Evolutionary conservation across 1,284 basidiomycete genomes (phyloP).

Genomic region (Ganoderma lucidum): DNA sequence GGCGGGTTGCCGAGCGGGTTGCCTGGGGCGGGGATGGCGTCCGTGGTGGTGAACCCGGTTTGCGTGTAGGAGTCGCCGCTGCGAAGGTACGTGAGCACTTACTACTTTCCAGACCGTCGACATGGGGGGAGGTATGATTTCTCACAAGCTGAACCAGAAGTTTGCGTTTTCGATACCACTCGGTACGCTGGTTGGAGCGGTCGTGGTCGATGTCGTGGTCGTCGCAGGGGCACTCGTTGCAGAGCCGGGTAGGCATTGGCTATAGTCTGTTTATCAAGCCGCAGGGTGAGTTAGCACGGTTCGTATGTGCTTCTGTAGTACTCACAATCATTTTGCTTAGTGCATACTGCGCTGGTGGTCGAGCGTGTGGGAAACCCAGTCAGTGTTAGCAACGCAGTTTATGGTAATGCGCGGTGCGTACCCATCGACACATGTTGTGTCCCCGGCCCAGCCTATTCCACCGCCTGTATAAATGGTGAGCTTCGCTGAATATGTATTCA

Average conservation of each 20-base stretch:
- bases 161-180: slow-evolving; percentile 39
- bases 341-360: slow-evolving; percentile 44
- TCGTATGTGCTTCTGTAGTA: background rate
- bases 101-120: too few species aligned
- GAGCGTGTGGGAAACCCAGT: background rate
- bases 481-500: background rate
- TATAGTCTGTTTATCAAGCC: slow-evolving; percentile 45
- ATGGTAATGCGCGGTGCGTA: slow-evolving; percentile 35
- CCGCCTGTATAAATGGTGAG: slow-evolving; percentile 39
- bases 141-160: slow-evolving; percentile 62
- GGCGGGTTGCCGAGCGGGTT: slow-evolving; percentile 68
- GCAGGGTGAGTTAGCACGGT: slow-evolving; percentile 30
- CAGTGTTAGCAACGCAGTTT: slow-evolving; percentile 8
- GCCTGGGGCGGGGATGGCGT: slow-evolving; percentile 50
- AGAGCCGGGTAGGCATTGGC: slow-evolving; percentile 51
- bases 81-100: too few species aligned
- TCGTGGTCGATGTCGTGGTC: slow-evolving; percentile 37
- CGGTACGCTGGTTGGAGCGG: slow-evolving; percentile 35
- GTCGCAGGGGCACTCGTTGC: slow-evolving; percentile 32
- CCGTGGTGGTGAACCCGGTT: slow-evolving; percentile 55
- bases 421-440: slow-evolving; percentile 50
- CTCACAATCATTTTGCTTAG: slow-evolving; percentile 49
- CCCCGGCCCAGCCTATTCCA: slow-evolving; percentile 51
- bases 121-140: background rate
- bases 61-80: slow-evolving; percentile 69